phyloP scores from a whole-genome alignment of 2,329 filamentous ascomycete species.

The Xylaria sp. region DNA sequence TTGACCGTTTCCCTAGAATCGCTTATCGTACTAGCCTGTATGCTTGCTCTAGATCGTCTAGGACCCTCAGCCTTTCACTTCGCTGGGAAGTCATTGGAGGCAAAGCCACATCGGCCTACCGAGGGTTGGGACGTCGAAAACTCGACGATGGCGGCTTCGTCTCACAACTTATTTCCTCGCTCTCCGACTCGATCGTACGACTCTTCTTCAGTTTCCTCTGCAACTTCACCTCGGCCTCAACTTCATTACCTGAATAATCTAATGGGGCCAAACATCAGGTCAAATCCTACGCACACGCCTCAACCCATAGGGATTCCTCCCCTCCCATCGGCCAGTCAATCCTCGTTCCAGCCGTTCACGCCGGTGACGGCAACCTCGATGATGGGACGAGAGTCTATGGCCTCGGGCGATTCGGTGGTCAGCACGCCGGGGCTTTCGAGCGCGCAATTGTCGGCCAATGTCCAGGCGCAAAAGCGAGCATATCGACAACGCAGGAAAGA shows the following conservation, averaged over 20 bases:
- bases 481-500: slow-evolving; percentile 96
- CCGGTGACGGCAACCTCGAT: slow-evolving; percentile 55
- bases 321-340: slow-evolving; percentile 52
- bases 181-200: slow-evolving; percentile 68
- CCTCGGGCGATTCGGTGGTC: slow-evolving; percentile 62
- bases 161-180: slow-evolving; percentile 64
- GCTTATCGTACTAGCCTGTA: slow-evolving; percentile 35
- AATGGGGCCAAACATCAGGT: slow-evolving; percentile 58
- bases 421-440: slow-evolving; percentile 58
- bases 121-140: slow-evolving; percentile 42
- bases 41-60: slow-evolving; percentile 50
- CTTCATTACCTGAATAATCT: slow-evolving; percentile 58
- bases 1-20: slow-evolving; percentile 32
- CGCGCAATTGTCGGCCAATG: slow-evolving; percentile 50
- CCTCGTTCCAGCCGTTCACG: slow-evolving; percentile 59
- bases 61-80: slow-evolving; percentile 45
- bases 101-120: slow-evolving; percentile 43
- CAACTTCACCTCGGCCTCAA: slow-evolving; percentile 62
- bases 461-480: slow-evolving; percentile 84
- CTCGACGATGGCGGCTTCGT: slow-evolving; percentile 58
- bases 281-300: slow-evolving; percentile 54
- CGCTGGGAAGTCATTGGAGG: slow-evolving; percentile 48
- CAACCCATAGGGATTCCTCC: slow-evolving; percentile 61
- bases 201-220: slow-evolving; percentile 67
- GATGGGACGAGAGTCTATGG: slow-evolving; percentile 64